Evolutionary conservation across 1,284 basidiomycete species (phyloP).

Genomic region (Trametes hirsuta): DNA sequence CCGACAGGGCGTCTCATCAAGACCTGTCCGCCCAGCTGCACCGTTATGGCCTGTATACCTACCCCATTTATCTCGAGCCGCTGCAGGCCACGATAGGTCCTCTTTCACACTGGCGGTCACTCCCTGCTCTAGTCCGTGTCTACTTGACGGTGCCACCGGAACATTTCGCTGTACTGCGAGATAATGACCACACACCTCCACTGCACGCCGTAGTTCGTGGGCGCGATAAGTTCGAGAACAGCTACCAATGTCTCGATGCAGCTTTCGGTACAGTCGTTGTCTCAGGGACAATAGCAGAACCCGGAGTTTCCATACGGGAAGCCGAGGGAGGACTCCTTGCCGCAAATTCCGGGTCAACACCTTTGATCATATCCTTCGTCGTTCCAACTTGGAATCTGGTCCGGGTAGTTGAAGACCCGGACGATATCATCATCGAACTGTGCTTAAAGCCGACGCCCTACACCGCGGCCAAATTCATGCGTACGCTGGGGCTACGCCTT

Average conservation of each 20-base stretch:
- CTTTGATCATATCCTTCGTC: conserved; percentile 39
- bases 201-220: conserved; percentile 35
- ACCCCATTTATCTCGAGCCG: not conserved
- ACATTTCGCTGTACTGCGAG: conserved; percentile 29
- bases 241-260: not conserved
- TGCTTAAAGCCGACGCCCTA: conserved; percentile 22
- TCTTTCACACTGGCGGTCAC: conserved; percentile 33
- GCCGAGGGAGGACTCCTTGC: conserved; percentile 32
- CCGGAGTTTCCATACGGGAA: conserved; percentile 34
- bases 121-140: conserved; percentile 34
- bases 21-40: conserved; percentile 40
- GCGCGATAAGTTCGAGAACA: conserved; percentile 15
- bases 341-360: conserved; percentile 30
- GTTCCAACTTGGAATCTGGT: conserved; percentile 34
- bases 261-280: not conserved
- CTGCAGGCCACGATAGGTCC: conserved; percentile 9
- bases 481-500: conserved; percentile 34
- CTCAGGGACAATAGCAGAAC: conserved; percentile 27
- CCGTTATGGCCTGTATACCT: conserved; percentile 35
- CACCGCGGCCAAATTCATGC: conserved; percentile 11
- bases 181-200: not conserved
- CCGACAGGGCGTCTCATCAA: conserved; percentile 38
- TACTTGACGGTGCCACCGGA: conserved; percentile 40
- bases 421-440: conserved; percentile 24
- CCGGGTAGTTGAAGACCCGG: conserved; percentile 27